phyloP scores from a whole-genome alignment of 805 yeast species.

The Ogataea methanolica region DNA sequence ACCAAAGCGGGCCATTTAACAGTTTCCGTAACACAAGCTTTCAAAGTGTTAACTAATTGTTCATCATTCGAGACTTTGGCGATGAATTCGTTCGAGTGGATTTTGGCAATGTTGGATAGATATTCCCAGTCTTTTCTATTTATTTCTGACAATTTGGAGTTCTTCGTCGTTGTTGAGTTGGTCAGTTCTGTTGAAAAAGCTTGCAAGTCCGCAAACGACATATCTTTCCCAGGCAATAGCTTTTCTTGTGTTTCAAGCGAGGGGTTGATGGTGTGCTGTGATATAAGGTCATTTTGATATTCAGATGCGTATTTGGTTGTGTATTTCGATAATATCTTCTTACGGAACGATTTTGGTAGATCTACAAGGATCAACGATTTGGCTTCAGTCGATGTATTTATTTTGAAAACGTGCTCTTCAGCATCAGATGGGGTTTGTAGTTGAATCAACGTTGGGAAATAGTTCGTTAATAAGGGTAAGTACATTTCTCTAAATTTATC shows the following conservation, averaged over 20 bases:
- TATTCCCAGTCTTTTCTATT: constrained; percentile 32
- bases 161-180: not conserved
- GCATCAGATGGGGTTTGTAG: constrained; percentile 17
- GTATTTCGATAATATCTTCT: constrained; percentile 31
- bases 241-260: not conserved
- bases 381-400: constrained; percentile 32
- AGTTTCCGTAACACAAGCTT: constrained; percentile 43
- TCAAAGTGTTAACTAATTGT: constrained; percentile 30
- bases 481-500: constrained; percentile 67
- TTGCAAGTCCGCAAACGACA: constrained; percentile 25
- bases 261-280: constrained; percentile 21
- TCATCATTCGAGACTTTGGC: constrained; percentile 39
- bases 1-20: constrained; percentile 65
- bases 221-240: not conserved
- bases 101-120: constrained; percentile 20
- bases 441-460: constrained; percentile 32
- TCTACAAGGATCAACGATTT: constrained; percentile 38
- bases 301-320: constrained; percentile 18
- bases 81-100: constrained; percentile 32
- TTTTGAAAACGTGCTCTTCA: constrained; percentile 15
- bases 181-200: constrained; percentile 2
- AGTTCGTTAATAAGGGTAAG: constrained; percentile 50
- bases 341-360: constrained; percentile 49
- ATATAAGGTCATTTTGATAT: constrained; percentile 27
- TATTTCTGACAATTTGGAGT: constrained; percentile 18